A percentile compares a stretch with the other conserved stretches of the same genome.
Evolutionary conservation across 176 grass and related monocot species (phyloP).

Genomic region (Rhynchospora tenuis): DNA sequence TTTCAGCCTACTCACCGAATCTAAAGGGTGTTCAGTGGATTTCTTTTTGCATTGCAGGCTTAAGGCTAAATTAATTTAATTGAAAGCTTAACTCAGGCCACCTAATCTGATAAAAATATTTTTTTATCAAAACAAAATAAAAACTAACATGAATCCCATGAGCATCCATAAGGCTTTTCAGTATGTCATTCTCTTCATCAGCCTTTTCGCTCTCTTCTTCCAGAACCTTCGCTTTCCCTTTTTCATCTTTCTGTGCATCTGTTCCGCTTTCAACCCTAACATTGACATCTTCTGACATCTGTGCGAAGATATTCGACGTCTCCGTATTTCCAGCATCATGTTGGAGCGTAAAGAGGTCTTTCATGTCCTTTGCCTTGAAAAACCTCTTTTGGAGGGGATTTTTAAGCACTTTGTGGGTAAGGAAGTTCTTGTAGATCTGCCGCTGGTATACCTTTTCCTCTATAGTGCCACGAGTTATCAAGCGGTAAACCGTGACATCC

Average conservation of each 20-base stretch:
- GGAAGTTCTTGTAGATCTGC: constrained; percentile 96
- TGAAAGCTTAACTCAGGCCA: background rate
- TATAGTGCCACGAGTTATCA: constrained; percentile 90
- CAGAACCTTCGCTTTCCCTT: constrained; percentile 22
- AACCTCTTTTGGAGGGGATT: constrained; percentile 85
- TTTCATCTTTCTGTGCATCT: constrained; percentile 13
- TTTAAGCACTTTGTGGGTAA: constrained; percentile 89
- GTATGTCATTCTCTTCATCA: constrained; percentile 59
- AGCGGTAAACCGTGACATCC: constrained; percentile 81
- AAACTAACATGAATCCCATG: constrained; percentile 86
- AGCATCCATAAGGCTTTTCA: constrained; percentile 67
- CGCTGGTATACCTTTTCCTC: constrained; percentile 94
- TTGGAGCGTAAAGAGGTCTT: constrained; percentile 83
- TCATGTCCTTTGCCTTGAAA: constrained; percentile 95
- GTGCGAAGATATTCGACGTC: constrained; percentile 82
- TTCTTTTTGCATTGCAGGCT: background rate
- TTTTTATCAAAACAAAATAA: background rate
- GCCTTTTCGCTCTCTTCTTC: constrained; percentile 28
- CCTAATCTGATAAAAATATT: background rate
- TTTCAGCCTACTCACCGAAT: background rate
- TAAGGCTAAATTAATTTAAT: background rate
- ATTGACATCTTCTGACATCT: constrained; percentile 63
- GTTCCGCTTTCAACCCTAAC: constrained; percentile 30
- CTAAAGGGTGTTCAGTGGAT: background rate
- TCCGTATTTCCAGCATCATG: constrained; percentile 54